Base-by-base conservation (phyloP, 768 basidiomycete species). In the Pulveroboletus sp. region DNA sequence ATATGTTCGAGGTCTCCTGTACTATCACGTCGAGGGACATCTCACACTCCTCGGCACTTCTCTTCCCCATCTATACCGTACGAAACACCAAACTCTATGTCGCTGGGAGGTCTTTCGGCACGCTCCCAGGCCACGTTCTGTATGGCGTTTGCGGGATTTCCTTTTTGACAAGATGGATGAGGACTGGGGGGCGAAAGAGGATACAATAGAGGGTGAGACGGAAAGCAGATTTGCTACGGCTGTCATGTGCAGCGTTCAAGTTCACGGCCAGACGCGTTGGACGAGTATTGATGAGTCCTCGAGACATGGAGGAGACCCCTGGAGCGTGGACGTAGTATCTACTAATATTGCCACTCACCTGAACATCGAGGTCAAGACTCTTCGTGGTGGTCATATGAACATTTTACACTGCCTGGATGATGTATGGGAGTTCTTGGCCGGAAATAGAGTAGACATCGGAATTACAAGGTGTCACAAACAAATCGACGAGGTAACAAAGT, bases 11-110 rank as follows among this genome's bases (percentile, higher is more conserved):
- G 1, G 56, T 68, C 8, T 69, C 73, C 3, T 68, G 61, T 12
- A 56, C 63, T 27, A 57, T 79, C 49, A 31, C 68, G 9, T 67
- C 73, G 14, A 75, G 70, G 54, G 58, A 71, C 39, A 74, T 10
- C 80, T 80, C 3, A 77, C 81, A 9, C 74, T 83, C 30, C 76
- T 79, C 18, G 81, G 79, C 39, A 76, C 81, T 6, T 77, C 79
- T 0, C 72, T 6, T 60, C 59, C 4, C 52, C 66, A 8, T 50
- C 62, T 8, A 49, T 61, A 0, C 57, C 72, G 2, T 82, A 76
- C 57, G 60, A 21, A 58, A 70, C 21, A 66, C 81, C 45, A 72
- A 66, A 52, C 68, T 80, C 37, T 82, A 78, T 66, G 50, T 83
- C 48, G 62, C 70, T 12, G 82, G 78, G 0, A 76, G 76, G 11